Conservation (phyloP, 83 land plant species). For the Picea abies region DNA sequence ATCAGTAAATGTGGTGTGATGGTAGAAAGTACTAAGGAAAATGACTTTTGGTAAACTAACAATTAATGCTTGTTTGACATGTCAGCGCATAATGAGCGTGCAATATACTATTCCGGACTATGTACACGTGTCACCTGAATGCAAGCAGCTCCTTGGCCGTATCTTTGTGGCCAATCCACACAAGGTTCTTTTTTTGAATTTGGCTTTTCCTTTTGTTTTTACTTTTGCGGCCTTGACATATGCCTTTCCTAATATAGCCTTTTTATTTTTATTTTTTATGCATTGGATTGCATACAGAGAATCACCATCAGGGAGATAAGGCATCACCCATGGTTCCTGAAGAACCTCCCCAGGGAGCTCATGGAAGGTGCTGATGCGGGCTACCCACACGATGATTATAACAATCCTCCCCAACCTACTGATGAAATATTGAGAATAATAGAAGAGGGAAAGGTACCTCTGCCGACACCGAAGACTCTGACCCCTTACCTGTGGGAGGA, state of each 20-base stretch:
- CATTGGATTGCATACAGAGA: slow-evolving; percentile 34
- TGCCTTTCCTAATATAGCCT: too few relatives aligned
- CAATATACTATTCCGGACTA: slow-evolving; percentile 59
- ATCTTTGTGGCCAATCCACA: slow-evolving; percentile 53
- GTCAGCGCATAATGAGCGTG: slow-evolving; percentile 47
- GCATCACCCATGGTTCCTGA: slow-evolving; percentile 73
- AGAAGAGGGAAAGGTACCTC: slow-evolving; percentile 57
- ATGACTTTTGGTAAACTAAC: too few relatives aligned
- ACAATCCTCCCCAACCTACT: slow-evolving; percentile 48
- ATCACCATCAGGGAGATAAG: slow-evolving; percentile 73
- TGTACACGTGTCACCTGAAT: slow-evolving; percentile 50
- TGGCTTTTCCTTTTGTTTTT: not conserved
- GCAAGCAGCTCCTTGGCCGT: slow-evolving; percentile 40
- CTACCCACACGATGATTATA: slow-evolving; percentile 30
- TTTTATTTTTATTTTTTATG: not conserved
- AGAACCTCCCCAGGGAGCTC: slow-evolving; percentile 64
- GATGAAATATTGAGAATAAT: slow-evolving; percentile 73
- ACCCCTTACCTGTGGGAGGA: slow-evolving; percentile 1
- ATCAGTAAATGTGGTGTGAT: not conserved
- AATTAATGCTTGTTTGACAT: not conserved
- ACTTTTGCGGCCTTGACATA: too few relatives aligned
- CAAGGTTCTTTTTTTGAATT: slow-evolving; percentile 15
- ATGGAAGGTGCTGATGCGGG: slow-evolving; percentile 53
- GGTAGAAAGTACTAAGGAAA: not conserved
- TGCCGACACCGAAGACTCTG: slow-evolving; percentile 28